phyloP scores from a whole-genome alignment of 176 grass and related monocot species.

The Sorghum bicolor region DNA sequence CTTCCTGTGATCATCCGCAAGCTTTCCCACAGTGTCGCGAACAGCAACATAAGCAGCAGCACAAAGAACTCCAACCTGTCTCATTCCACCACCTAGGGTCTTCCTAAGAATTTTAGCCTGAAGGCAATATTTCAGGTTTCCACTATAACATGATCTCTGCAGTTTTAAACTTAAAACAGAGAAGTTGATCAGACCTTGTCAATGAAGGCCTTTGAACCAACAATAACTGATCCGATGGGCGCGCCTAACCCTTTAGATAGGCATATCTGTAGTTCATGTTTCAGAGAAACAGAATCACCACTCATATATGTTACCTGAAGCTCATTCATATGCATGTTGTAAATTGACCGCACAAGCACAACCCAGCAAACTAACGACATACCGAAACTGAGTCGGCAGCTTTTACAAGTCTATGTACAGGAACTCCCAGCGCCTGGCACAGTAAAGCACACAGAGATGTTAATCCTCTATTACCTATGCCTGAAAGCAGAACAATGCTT shows the following conservation, averaged over 20 bases:
- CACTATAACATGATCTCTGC: not conserved
- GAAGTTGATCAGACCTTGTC: conserved; percentile 51
- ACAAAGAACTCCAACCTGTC: conserved; percentile 89
- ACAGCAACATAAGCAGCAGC: conserved; percentile 80
- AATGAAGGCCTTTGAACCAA: conserved; percentile 72
- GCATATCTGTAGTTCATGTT: conserved; percentile 57
- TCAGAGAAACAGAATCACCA: not conserved
- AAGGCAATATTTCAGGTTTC: not conserved
- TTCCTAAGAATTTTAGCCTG: conserved; percentile 90
- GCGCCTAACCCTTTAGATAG: conserved; percentile 94
- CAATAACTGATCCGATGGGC: conserved; percentile 85
- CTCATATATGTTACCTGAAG: not conserved
- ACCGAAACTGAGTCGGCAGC: conserved; percentile 93
- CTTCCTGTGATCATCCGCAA: conserved; percentile 76
- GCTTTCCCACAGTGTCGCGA: conserved; percentile 61
- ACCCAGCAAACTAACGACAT: conserved; percentile 3
- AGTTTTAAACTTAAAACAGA: not conserved
- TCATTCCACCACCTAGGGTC: conserved; percentile 95
- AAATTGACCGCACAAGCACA: not conserved
- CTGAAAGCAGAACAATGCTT: not conserved
- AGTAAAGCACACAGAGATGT: not conserved
- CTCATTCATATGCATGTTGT: not conserved
- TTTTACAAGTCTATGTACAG: conserved; percentile 77
- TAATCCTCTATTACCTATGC: not conserved
- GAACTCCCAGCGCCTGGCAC: conserved; percentile 72